A percentile compares a stretch with the other conserved stretches of the same genome.
These are phyloP conservation scores for Limtongozyma cylindracea DNA, from an alignment of 805 yeast genomes.

Conservation along the genomic window DNA sequence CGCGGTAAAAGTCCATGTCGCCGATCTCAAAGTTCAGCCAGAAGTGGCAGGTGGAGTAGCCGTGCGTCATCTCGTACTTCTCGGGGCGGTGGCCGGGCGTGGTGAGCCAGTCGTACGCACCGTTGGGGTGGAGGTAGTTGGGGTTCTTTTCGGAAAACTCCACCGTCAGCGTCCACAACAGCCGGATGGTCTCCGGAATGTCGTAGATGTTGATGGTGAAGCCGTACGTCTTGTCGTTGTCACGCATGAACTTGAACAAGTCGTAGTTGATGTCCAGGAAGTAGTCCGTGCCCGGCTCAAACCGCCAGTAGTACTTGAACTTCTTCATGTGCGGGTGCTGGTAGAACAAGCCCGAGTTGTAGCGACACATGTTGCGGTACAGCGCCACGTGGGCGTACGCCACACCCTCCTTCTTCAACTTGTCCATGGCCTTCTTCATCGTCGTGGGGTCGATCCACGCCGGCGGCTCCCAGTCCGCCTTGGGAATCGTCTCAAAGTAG, in stretches of 20 bases:
- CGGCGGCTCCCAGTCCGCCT: constrained; percentile 15
- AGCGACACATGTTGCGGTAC: constrained; percentile 48
- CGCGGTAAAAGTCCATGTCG: constrained; percentile 21
- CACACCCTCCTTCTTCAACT: constrained; percentile 7
- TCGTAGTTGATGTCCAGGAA: constrained; percentile 32
- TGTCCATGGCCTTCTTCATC: constrained; percentile 5
- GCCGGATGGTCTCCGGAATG: constrained; percentile 22
- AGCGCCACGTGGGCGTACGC: constrained; percentile 22
- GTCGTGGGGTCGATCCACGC: constrained; percentile 8
- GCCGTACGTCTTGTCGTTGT: constrained; percentile 20
- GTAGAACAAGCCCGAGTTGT: constrained; percentile 40
- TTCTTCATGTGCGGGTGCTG: constrained; percentile 15
- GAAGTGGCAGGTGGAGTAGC: constrained; percentile 53
- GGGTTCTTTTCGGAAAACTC: constrained; percentile 19
- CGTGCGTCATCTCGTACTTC: constrained; percentile 2
- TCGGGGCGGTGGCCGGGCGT: too few species aligned
- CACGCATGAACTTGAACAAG: constrained; percentile 17
- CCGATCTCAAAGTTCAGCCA: constrained; percentile 43
- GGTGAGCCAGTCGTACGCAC: constrained; percentile 20
- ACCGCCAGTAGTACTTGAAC: constrained; percentile 33
- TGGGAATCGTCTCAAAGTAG: constrained; percentile 14
- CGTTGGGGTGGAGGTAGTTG: constrained; percentile 17
- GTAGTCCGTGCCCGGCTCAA: constrained; percentile 30
- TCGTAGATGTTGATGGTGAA: constrained; percentile 24
- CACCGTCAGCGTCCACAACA: constrained; percentile 22